Percentiles rank a stretch among this genome's conserved stretches.
These are phyloP conservation scores for Telfairia occidentalis DNA, from an alignment of 331 rosid genomes.

Conservation along the genomic window DNA sequence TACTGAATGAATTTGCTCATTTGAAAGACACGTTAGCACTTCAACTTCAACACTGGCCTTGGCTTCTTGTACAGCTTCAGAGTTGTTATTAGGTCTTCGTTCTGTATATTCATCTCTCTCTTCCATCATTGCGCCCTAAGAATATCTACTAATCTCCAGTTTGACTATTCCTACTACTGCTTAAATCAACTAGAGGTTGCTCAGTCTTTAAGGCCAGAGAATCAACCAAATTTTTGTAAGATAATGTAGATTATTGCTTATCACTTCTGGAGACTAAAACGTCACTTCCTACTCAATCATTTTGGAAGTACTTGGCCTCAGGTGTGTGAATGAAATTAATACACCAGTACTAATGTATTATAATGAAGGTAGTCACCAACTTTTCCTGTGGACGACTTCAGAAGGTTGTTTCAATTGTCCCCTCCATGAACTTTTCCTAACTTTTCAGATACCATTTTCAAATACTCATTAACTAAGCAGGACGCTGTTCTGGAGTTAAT, in stretches of 20 bases:
- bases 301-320: background rate
- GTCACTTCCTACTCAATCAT: slow-evolving; percentile 7
- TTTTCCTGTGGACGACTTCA: slow-evolving; percentile 18
- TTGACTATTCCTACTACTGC: slow-evolving; percentile 15
- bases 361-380: slow-evolving; percentile 19
- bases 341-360: background rate
- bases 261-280: background rate
- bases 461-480: slow-evolving; percentile 17
- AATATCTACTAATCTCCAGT: slow-evolving; percentile 3
- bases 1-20: slow-evolving; percentile 21
- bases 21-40: slow-evolving; percentile 12
- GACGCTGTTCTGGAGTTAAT: slow-evolving; percentile 23
- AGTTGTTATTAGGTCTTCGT: slow-evolving; percentile 17
- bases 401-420: slow-evolving; percentile 22
- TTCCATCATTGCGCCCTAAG: slow-evolving; percentile 11
- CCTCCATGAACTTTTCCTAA: slow-evolving; percentile 19
- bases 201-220: slow-evolving; percentile 15
- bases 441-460: slow-evolving; percentile 19
- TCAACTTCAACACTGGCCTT: slow-evolving; percentile 17
- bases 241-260: background rate
- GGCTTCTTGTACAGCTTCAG: slow-evolving; percentile 24
- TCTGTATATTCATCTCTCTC: slow-evolving; percentile 24
- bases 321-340: slow-evolving; percentile 15
- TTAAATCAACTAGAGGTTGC: slow-evolving; percentile 11
- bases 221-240: slow-evolving; percentile 6